These are phyloP conservation scores for Chaetomium tenue DNA, from an alignment of 495 filamentous ascomycete species.

Conservation along the genomic window DNA sequence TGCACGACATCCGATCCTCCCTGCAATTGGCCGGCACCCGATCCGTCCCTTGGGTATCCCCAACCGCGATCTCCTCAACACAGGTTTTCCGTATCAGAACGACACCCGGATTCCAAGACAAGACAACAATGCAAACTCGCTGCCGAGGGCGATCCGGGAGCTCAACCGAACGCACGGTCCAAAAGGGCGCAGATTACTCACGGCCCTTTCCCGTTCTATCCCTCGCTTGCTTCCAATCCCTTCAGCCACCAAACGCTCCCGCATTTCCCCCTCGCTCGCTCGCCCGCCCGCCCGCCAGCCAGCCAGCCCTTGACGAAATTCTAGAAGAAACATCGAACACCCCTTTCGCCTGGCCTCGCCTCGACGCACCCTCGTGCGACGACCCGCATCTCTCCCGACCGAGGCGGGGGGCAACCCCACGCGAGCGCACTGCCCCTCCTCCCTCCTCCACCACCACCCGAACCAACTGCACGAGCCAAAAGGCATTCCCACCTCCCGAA, in stretches of 20 bases:
- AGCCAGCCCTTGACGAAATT: not conserved
- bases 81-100: not conserved
- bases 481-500: not conserved
- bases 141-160: slow-evolving; percentile 3
- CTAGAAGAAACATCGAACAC: slow-evolving; percentile 12
- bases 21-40: not conserved
- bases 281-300: no score
- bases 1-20: slow-evolving; percentile 4
- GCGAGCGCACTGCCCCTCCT: not conserved
- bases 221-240: no score
- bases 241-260: not conserved
- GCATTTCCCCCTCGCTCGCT: not conserved
- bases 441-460: not conserved
- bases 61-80: not conserved
- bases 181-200: not conserved
- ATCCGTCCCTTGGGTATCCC: not conserved
- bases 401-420: not conserved
- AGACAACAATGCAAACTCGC: not conserved
- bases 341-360: not conserved
- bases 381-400: slow-evolving; percentile 2
- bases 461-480: not conserved
- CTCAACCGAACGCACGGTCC: not conserved
- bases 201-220: not conserved
- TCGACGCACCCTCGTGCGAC: not conserved
- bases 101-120: slow-evolving; percentile 2